These are phyloP conservation scores for Moesziomyces sp. DNA, from an alignment of 1,284 basidiomycete species.

Conservation along the genomic window DNA sequence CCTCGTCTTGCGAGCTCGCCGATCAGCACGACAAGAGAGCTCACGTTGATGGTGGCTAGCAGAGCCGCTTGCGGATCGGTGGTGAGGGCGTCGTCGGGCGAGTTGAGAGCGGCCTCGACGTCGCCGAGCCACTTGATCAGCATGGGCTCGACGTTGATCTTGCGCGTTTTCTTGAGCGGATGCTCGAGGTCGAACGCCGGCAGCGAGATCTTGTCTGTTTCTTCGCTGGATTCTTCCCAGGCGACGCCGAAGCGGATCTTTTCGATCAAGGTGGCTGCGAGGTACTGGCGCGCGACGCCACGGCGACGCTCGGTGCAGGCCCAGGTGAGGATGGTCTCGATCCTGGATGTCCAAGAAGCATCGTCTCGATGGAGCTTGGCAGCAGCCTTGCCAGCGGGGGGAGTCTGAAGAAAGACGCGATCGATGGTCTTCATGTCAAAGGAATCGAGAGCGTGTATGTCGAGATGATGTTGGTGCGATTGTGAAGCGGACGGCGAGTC, in stretches of 20 bases:
- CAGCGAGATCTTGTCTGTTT: slow-evolving; percentile 32
- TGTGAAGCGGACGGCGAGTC: not conserved
- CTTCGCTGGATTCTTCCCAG: slow-evolving; percentile 40
- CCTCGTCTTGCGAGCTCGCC: slow-evolving; percentile 81
- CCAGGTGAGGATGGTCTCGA: slow-evolving; percentile 84
- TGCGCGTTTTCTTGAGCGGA: slow-evolving; percentile 33
- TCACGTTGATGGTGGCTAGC: slow-evolving; percentile 47
- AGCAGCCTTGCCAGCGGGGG: not conserved
- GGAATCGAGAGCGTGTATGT: slow-evolving; percentile 41
- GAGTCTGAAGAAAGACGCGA: slow-evolving; percentile 25
- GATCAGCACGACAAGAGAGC: slow-evolving; percentile 77
- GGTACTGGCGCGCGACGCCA: slow-evolving; percentile 78
- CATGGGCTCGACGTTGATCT: slow-evolving; percentile 67
- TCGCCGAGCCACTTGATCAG: slow-evolving; percentile 83
- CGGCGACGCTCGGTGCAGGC: slow-evolving; percentile 79
- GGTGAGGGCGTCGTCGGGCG: not conserved
- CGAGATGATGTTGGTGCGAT: slow-evolving; percentile 22
- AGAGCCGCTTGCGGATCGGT: not conserved
- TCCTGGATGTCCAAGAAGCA: slow-evolving; percentile 22
- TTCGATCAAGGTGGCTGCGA: slow-evolving; percentile 79
- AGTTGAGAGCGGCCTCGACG: slow-evolving; percentile 42
- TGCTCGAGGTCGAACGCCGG: slow-evolving; percentile 37
- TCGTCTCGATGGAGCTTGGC: slow-evolving; percentile 27
- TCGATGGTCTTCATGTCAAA: slow-evolving; percentile 41
- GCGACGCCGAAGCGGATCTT: slow-evolving; percentile 72